A percentile compares a stretch with the other conserved stretches of the same genome.
Evolutionary conservation across 2,329 filamentous ascomycete genomes (phyloP).

Genomic region (Exophiala spinifera): DNA sequence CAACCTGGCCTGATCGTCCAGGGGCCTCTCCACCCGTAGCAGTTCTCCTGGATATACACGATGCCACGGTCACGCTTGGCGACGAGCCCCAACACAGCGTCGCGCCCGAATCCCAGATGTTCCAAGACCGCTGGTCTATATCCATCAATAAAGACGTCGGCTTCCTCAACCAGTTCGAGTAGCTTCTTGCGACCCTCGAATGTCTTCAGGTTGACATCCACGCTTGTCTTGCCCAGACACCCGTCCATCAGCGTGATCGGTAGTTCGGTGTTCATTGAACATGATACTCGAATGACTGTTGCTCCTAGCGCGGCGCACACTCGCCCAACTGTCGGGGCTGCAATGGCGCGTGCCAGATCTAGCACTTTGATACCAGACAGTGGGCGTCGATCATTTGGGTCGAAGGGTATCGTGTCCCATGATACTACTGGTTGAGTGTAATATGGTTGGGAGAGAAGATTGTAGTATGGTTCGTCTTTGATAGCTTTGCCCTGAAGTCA

Average conservation of each 20-base stretch:
- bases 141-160: constrained; percentile 54
- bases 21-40: constrained; percentile 48
- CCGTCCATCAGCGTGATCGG: constrained; percentile 53
- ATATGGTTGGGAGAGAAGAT: too few relatives aligned
- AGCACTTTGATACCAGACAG: constrained; percentile 50
- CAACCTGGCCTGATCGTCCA: constrained; percentile 47
- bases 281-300: constrained; percentile 47
- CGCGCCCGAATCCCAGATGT: constrained; percentile 57
- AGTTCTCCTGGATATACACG: constrained; percentile 50
- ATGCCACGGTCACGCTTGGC: constrained; percentile 42
- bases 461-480: too few relatives aligned
- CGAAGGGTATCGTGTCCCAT: too few relatives aligned
- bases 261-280: constrained; percentile 43
- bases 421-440: too few relatives aligned
- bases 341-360: constrained; percentile 46
- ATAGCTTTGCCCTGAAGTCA: too few relatives aligned
- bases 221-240: constrained; percentile 70
- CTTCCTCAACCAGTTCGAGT: constrained; percentile 43
- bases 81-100: constrained; percentile 40
- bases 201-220: constrained; percentile 59
- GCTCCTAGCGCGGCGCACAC: constrained; percentile 45
- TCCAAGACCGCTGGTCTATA: constrained; percentile 50
- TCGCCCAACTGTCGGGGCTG: constrained; percentile 43
- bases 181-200: constrained; percentile 44
- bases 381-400: too few relatives aligned